phyloP scores from a whole-genome alignment of 78 protist species.

The Parvularia atlantis region DNA sequence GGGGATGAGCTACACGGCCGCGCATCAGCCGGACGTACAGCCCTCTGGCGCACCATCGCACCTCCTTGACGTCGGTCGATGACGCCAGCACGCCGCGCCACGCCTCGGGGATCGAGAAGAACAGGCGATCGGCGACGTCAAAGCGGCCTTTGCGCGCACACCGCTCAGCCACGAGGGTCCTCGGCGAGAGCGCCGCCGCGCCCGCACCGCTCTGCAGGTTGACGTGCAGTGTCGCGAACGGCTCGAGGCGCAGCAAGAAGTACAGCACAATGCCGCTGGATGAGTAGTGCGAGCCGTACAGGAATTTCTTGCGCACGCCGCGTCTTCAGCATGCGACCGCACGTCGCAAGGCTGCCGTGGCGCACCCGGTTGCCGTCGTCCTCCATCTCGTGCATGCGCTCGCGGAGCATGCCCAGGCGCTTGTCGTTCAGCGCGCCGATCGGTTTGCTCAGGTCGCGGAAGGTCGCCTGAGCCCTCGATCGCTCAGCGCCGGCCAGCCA shows the following conservation, averaged over 20 bases:
- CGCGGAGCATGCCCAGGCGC: constrained; percentile 38
- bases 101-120: constrained; percentile 50
- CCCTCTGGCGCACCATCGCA: background rate
- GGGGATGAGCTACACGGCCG: constrained; percentile 55
- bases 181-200: background rate
- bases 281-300: constrained; percentile 89
- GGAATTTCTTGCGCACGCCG: constrained; percentile 53
- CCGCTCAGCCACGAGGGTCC: no score
- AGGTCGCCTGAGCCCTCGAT: constrained; percentile 38
- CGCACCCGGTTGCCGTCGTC: constrained; percentile 4
- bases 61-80: constrained; percentile 79
- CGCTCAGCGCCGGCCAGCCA: no score
- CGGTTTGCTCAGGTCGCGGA: constrained; percentile 88
- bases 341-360: no score
- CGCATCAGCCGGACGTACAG: no score
- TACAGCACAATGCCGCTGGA: constrained; percentile 56
- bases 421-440: constrained; percentile 76
- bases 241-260: constrained; percentile 88
- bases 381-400: constrained; percentile 47
- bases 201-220: constrained; percentile 3
- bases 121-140: constrained; percentile 93
- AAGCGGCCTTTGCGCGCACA: constrained; percentile 66
- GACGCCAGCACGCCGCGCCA: constrained; percentile 44
- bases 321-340: no score
- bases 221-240: constrained; percentile 64